Percentiles rank a stretch among this genome's conserved stretches.
Conservation (phyloP, 192 early-diverging fungal species). For the Rhizophagus clarus region DNA sequence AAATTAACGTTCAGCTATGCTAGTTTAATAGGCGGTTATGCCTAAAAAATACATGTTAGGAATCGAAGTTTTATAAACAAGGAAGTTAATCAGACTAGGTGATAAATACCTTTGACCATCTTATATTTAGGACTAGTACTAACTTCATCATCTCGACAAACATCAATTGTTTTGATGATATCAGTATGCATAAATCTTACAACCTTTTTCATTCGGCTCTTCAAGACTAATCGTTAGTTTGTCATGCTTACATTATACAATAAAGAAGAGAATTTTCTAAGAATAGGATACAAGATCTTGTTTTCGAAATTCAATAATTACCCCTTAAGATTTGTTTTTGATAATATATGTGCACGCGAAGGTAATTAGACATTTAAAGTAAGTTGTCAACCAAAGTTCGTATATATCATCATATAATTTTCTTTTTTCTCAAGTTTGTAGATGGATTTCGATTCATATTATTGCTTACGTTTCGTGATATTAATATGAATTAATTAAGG, state of each 20-base stretch:
- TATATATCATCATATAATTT: no score
- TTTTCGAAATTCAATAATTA: slow-evolving; percentile 11
- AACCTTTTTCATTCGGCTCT: slow-evolving; percentile 49
- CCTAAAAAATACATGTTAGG: neutral
- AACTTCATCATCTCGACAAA: slow-evolving; percentile 28
- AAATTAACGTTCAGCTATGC: no score
- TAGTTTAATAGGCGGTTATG: no score
- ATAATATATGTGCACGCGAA: no score
- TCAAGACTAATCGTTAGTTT: slow-evolving; percentile 52
- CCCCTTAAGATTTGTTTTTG: neutral
- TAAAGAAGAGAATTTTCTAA: slow-evolving; percentile 41
- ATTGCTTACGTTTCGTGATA: no score
- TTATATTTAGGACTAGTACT: slow-evolving; percentile 15
- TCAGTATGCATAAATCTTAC: slow-evolving; percentile 50
- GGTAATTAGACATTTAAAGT: no score
- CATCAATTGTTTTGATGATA: slow-evolving; percentile 46
- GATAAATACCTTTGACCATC: no score
- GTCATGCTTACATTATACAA: slow-evolving; percentile 52
- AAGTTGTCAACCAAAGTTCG: no score
- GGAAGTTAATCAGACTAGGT: neutral
- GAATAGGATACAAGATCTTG: slow-evolving; percentile 5
- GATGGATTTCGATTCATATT: no score
- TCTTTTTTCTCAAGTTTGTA: no score
- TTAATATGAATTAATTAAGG: no score
- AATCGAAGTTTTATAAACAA: no score